A percentile compares a stretch with the other conserved stretches of the same genome.
phyloP scores from a whole-genome alignment of 2,329 filamentous ascomycete species.

The Penicillium brevicompactum region DNA sequence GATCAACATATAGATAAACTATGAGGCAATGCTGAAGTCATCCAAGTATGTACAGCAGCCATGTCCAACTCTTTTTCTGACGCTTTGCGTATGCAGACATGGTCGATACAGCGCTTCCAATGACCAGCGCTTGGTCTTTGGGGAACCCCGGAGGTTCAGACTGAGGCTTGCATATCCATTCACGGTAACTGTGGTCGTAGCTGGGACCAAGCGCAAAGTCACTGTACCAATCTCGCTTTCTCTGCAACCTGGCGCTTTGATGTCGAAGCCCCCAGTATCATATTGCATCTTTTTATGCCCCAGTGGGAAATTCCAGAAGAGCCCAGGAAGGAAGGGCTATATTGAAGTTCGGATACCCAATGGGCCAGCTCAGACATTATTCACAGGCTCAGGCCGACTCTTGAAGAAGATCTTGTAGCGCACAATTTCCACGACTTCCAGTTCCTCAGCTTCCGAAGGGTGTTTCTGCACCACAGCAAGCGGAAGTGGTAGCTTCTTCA shows the following conservation, averaged over 20 bases:
- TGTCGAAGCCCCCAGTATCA: background rate
- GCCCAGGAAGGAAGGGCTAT: background rate
- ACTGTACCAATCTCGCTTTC: background rate
- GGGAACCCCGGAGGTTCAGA: background rate
- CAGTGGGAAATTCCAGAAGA: background rate
- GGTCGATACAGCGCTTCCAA: background rate
- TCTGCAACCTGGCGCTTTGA: background rate
- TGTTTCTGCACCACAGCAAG: conserved; percentile 74
- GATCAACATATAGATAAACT: conserved; percentile 1
- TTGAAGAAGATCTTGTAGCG: conserved; percentile 86
- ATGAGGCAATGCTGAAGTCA: conserved; percentile 13
- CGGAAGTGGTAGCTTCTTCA: conserved; percentile 80
- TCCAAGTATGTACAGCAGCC: background rate
- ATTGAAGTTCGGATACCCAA: background rate
- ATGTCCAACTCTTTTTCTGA: background rate
- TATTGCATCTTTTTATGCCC: background rate
- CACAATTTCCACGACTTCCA: conserved; percentile 87
- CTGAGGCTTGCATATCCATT: background rate
- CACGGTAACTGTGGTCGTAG: background rate
- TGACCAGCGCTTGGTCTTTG: background rate
- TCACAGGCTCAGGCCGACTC: conserved; percentile 81
- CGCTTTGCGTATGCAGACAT: background rate
- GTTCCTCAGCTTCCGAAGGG: conserved; percentile 38
- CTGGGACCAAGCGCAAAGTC: background rate
- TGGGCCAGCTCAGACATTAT: conserved; percentile 37